Evolutionary conservation across 192 early-diverging fungal species (phyloP), one percentile per base, ranked within the genome.

Genomic region (Coemansia sp.): DNA sequence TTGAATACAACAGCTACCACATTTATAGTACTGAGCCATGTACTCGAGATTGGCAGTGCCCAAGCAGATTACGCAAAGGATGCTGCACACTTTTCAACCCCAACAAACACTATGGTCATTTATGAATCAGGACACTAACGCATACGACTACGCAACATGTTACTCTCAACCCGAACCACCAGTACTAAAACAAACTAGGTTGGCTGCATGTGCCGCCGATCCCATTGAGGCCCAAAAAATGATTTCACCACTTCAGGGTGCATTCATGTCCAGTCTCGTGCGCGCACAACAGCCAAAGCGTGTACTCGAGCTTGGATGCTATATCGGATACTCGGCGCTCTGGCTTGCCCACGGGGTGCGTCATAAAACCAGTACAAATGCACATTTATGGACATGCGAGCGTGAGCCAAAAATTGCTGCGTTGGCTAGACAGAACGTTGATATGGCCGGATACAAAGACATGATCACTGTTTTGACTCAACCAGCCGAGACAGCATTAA

Each of bases 221-320:
- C 64, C 59, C 1, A 4, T 21, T 23, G 69, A 61, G 8, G 76
- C 76, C 10, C 67, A 64, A 48, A 79, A 73, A 51, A 79, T 79
- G 76, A 55, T 79, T 11, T 79, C 76, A 14, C 76, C 76, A 10
- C 47, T 79, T 3, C 76, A 79, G 32, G 76, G 70, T 35, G 64
- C 67, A 4, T 79, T 79, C 52, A 62, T 79, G 55, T 43, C 70
- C 49, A 64, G 65, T 41, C 57, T 79, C 5, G 70, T 79, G 24
- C 57, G 57, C 57, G 53, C 53, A 7, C 64, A 69, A 12, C 17
- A 43, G 25, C 59, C 88, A 0, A 29, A 57, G 0, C n/a, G 17
- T 0, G 70, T 89, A 6, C 78, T 92, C 0, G 91, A 92, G 54
- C 72, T 92, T 49, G 91, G 91, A 5, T 81, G 82, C 58, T 90